Conservation (phyloP, 352 stramenopile species). For the Phytophthora kernoviae region DNA sequence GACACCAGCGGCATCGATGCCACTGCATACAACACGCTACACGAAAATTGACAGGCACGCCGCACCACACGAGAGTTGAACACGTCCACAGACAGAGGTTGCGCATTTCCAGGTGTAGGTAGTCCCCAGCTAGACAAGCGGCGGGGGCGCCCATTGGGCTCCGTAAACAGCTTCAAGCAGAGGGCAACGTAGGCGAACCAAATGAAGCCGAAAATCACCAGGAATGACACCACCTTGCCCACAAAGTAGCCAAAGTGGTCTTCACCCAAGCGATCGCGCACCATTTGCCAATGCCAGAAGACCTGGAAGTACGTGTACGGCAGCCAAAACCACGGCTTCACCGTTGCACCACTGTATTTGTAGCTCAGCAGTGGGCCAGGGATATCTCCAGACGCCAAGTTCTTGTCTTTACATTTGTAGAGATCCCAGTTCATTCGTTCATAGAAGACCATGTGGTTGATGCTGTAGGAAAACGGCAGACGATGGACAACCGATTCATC, state of each 20-base stretch:
- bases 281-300: constrained; percentile 81
- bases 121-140: constrained; percentile 67
- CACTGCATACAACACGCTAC: constrained; percentile 68
- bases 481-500: constrained; percentile 65
- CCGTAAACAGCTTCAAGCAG: constrained; percentile 69
- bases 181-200: constrained; percentile 75
- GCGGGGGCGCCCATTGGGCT: constrained; percentile 62
- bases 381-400: constrained; percentile 55
- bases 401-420: constrained; percentile 86
- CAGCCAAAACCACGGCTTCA: constrained; percentile 86
- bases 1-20: constrained; percentile 75
- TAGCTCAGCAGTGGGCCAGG: constrained; percentile 75
- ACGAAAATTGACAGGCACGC: constrained; percentile 77
- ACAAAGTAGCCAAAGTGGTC: constrained; percentile 71
- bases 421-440: constrained; percentile 88
- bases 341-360: constrained; percentile 76
- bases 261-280: constrained; percentile 61
- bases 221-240: constrained; percentile 55
- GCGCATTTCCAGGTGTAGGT: constrained; percentile 55
- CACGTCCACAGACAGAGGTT: constrained; percentile 63
- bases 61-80: constrained; percentile 77
- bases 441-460: constrained; percentile 91
- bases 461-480: constrained; percentile 85
- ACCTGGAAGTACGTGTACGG: constrained; percentile 85
- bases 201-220: constrained; percentile 63